Percentiles rank a stretch among this genome's conserved stretches.
Evolutionary conservation across 257 asterid species (phyloP).

Genomic region (Paraleonurus japonicus): DNA sequence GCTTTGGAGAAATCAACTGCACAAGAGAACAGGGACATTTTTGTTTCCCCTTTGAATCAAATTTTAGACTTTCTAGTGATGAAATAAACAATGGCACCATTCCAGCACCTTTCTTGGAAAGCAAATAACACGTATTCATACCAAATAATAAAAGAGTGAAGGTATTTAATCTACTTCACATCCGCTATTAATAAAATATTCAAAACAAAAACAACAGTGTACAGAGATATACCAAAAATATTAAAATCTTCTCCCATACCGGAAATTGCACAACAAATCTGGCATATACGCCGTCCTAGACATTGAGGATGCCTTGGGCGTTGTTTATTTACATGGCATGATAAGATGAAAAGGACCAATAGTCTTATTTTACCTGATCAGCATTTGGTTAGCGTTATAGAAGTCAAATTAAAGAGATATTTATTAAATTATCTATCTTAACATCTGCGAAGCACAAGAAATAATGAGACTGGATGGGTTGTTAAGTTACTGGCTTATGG

Average conservation of each 20-base stretch:
- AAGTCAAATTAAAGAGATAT: neutral
- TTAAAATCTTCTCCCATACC: neutral
- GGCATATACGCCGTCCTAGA: conserved; percentile 2
- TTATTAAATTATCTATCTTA: neutral
- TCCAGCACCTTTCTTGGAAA: neutral
- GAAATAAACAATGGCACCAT: neutral
- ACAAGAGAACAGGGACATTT: neutral
- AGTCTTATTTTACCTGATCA: neutral
- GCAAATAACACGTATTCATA: neutral
- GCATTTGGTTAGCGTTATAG: neutral
- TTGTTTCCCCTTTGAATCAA: neutral
- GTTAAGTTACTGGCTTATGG: neutral
- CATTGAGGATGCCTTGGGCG: neutral
- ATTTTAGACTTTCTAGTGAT: conserved; percentile 2
- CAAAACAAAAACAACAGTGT: neutral
- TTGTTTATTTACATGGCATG: conserved; percentile 23
- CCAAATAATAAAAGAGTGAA: conserved; percentile 4
- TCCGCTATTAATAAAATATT: neutral
- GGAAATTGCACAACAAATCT: conserved; percentile 17
- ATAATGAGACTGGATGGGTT: neutral
- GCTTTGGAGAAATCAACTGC: neutral
- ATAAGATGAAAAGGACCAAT: conserved; percentile 18
- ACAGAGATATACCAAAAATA: conserved; percentile 14
- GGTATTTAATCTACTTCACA: neutral
- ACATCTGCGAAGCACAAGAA: neutral